Evolutionary conservation across 768 basidiomycete species (phyloP).

Genomic region (Kwoniella newhampshirensis): DNA sequence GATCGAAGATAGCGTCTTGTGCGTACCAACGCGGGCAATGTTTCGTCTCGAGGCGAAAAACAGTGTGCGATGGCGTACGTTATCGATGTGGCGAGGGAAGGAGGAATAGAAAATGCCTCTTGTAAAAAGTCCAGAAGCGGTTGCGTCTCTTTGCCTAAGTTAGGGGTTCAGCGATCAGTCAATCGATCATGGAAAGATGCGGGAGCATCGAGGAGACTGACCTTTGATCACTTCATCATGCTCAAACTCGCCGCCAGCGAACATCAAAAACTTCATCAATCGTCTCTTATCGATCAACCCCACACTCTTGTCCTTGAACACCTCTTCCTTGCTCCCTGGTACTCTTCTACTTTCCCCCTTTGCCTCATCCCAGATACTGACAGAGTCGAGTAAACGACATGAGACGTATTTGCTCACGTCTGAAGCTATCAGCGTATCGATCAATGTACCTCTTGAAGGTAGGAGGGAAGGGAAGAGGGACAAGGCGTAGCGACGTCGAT

Average conservation of each 20-base stretch:
- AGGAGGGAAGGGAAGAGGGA: conserved; percentile 82
- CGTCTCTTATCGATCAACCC: conserved; percentile 79
- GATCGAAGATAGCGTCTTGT: conserved; percentile 73
- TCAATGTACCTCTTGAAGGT: conserved; percentile 72
- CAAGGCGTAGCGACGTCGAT: conserved; percentile 70
- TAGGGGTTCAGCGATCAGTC: not conserved
- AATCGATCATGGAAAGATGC: no score
- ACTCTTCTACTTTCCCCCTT: conserved; percentile 59
- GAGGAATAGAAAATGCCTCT: conserved; percentile 64
- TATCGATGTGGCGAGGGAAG: conserved; percentile 64
- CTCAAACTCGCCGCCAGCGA: conserved; percentile 75
- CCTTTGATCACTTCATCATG: conserved; percentile 42
- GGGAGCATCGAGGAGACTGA: conserved; percentile 4
- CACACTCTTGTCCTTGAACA: conserved; percentile 81
- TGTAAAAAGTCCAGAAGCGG: conserved; percentile 68
- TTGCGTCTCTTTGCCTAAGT: conserved; percentile 58
- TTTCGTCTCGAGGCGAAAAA: conserved; percentile 61
- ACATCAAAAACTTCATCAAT: conserved; percentile 87
- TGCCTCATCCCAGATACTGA: conserved; percentile 57
- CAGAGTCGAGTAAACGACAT: conserved; percentile 69
- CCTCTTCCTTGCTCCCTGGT: conserved; percentile 85
- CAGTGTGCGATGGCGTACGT: conserved; percentile 77
- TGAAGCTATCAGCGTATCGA: conserved; percentile 73
- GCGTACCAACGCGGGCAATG: conserved; percentile 66
- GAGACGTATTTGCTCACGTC: conserved; percentile 89